A percentile compares a stretch with the other conserved stretches of the same genome.
Conservation (phyloP, 768 basidiomycete genomes). For the Boletellus ananas region DNA sequence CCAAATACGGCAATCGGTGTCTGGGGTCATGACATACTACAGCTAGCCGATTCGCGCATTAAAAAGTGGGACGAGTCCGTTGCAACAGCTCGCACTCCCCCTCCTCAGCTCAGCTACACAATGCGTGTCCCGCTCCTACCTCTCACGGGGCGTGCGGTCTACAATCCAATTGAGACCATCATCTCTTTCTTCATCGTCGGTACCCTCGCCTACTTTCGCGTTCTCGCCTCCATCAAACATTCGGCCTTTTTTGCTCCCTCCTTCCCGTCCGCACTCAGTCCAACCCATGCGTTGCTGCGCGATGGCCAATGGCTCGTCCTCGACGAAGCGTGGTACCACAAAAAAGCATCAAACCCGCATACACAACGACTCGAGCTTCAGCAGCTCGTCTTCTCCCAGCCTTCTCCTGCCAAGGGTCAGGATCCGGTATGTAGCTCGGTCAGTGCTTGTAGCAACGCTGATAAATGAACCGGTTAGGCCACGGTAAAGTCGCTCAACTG, state of each 20-base stretch:
- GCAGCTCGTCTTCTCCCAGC: conserved; percentile 63
- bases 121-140: conserved; percentile 66
- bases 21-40: conserved; percentile 19
- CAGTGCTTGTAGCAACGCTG: neutral
- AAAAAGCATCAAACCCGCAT: conserved; percentile 27
- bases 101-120: neutral
- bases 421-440: conserved; percentile 30
- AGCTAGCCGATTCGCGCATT: conserved; percentile 21
- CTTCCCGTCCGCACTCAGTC: conserved; percentile 44
- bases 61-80: conserved; percentile 30
- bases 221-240: conserved; percentile 86
- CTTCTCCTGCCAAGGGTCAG: conserved; percentile 34
- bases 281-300: conserved; percentile 53
- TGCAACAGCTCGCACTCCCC: neutral
- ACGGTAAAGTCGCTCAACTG: conserved; percentile 32
- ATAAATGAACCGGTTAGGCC: conserved; percentile 20
- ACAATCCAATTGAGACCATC: conserved; percentile 83
- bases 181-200: conserved; percentile 85
- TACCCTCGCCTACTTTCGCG: conserved; percentile 93
- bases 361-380: conserved; percentile 60
- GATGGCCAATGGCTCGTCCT: conserved; percentile 63
- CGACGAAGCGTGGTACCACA: conserved; percentile 49
- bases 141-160: conserved; percentile 67
- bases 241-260: conserved; percentile 71
- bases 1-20: conserved; percentile 16